Percentiles rank a stretch among this genome's conserved stretches.
These are phyloP conservation scores for Aureobasidium sp. DNA, from an alignment of 2,329 filamentous ascomycete species.

Conservation along the genomic window DNA sequence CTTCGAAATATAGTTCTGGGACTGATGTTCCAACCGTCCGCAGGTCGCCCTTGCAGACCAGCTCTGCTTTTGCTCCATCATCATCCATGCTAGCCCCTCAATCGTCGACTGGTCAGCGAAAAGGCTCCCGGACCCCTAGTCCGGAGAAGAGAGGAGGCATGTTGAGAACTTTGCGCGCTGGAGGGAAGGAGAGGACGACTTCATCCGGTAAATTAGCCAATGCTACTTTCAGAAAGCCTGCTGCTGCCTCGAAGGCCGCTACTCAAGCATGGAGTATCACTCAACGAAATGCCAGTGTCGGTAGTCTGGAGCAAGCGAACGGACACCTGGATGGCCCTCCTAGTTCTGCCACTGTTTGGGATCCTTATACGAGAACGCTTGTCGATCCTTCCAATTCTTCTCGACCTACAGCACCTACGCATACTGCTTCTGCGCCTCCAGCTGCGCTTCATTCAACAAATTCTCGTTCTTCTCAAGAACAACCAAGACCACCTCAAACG, in stretches of 20 bases:
- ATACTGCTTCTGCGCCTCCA: constrained; percentile 7
- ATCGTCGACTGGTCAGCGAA: constrained; percentile 31
- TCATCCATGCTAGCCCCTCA: constrained; percentile 30
- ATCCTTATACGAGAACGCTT: constrained; percentile 29
- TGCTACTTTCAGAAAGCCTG: constrained; percentile 38
- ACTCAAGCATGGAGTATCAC: constrained; percentile 52
- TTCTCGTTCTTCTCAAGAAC: background rate
- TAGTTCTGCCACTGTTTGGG: constrained; percentile 23
- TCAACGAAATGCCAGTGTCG: constrained; percentile 24
- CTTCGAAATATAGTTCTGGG: constrained; percentile 40
- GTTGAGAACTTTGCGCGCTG: constrained; percentile 48
- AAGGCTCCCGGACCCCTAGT: constrained; percentile 51
- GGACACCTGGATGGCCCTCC: constrained; percentile 12
- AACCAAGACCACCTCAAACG: background rate
- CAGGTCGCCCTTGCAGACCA: constrained; percentile 10
- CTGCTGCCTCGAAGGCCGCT: constrained; percentile 55
- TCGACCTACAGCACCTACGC: background rate
- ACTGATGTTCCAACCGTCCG: constrained; percentile 10
- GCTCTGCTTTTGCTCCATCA: constrained; percentile 17
- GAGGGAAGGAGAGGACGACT: constrained; percentile 49
- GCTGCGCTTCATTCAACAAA: constrained; percentile 2
- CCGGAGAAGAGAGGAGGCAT: constrained; percentile 55
- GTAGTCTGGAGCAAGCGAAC: constrained; percentile 17
- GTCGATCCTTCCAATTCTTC: constrained; percentile 19
- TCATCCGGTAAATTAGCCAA: constrained; percentile 41